Percentiles rank a stretch among this genome's conserved stretches.
Conservation (phyloP, 257 asterid genomes). For the Cinchona pubescens region DNA sequence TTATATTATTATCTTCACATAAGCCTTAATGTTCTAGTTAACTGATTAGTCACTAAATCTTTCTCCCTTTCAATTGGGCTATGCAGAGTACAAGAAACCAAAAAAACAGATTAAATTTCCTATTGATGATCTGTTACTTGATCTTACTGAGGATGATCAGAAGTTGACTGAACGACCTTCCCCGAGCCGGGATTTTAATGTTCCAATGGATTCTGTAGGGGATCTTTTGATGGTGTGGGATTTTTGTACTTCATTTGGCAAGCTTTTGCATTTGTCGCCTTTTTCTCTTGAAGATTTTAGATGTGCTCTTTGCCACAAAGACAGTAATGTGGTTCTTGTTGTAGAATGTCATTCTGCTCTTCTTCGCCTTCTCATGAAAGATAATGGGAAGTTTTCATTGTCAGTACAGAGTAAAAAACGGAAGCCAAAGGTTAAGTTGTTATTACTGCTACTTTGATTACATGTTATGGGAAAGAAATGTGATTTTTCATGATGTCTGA, state of each 20-base stretch:
- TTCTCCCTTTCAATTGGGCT: constrained; percentile 14
- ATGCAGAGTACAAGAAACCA: constrained; percentile 46
- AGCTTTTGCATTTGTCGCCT: constrained; percentile 65
- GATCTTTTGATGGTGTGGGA: constrained; percentile 93
- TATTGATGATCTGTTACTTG: constrained; percentile 74
- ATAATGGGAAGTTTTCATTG: constrained; percentile 49
- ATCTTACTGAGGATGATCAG: constrained; percentile 59
- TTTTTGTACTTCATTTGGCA: constrained; percentile 75
- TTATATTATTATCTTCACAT: not conserved
- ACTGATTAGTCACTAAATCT: not conserved
- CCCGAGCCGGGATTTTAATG: constrained; percentile 60
- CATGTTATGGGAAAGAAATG: not conserved
- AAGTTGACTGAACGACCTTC: constrained; percentile 58
- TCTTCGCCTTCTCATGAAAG: constrained; percentile 71
- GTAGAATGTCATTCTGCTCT: constrained; percentile 74
- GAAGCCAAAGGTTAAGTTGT: constrained; percentile 60
- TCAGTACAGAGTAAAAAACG: constrained; percentile 52
- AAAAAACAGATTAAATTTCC: constrained; percentile 64
- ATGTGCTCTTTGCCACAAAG: constrained; percentile 75
- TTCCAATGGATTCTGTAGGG: constrained; percentile 82
- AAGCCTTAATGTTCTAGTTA: not conserved
- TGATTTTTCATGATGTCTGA: not conserved
- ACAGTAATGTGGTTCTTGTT: constrained; percentile 63
- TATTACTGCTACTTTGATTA: not conserved
- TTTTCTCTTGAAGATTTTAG: constrained; percentile 93